Conservation (phyloP, 495 filamentous ascomycete species). For the Aspergillus sclerotioniger region DNA sequence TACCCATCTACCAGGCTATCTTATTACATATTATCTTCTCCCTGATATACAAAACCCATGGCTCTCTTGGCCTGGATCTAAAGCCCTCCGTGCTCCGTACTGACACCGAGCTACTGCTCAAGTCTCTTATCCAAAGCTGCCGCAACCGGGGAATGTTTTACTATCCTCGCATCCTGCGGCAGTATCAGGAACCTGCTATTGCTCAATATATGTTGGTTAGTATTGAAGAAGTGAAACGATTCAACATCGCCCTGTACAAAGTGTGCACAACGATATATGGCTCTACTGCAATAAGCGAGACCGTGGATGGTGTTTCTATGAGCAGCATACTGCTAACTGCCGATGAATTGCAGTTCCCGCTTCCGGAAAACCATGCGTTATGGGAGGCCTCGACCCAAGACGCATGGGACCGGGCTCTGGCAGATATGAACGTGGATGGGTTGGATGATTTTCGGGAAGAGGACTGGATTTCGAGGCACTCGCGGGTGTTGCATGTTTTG, state of each 20-base stretch:
- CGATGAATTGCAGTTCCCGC: conserved; percentile 29
- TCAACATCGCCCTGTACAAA: conserved; percentile 28
- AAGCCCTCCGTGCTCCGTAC: conserved; percentile 14
- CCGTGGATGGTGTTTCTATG: not conserved
- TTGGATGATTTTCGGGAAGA: conserved; percentile 9
- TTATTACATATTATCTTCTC: conserved; percentile 31
- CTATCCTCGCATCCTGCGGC: conserved; percentile 29
- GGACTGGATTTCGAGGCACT: conserved; percentile 26
- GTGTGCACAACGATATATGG: conserved; percentile 16
- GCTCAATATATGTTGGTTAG: conserved; percentile 23
- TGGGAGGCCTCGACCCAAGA: conserved; percentile 22
- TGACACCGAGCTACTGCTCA: conserved; percentile 17
- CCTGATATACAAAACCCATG: conserved; percentile 6
- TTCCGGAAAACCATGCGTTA: conserved; percentile 21
- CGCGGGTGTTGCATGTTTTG: too few species aligned
- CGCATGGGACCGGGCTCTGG: conserved; percentile 20
- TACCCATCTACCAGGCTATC: conserved; percentile 35
- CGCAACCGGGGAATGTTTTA: conserved; percentile 29
- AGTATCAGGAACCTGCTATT: conserved; percentile 12
- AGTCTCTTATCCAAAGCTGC: conserved; percentile 26
- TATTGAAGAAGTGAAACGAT: conserved; percentile 33
- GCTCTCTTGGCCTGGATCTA: conserved; percentile 17
- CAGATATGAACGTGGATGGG: conserved; percentile 1
- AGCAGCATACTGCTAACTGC: conserved; percentile 8
- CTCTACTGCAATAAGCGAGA: not conserved